Conservation (phyloP, 2,329 filamentous ascomycete species). For the Penicillium freii region DNA sequence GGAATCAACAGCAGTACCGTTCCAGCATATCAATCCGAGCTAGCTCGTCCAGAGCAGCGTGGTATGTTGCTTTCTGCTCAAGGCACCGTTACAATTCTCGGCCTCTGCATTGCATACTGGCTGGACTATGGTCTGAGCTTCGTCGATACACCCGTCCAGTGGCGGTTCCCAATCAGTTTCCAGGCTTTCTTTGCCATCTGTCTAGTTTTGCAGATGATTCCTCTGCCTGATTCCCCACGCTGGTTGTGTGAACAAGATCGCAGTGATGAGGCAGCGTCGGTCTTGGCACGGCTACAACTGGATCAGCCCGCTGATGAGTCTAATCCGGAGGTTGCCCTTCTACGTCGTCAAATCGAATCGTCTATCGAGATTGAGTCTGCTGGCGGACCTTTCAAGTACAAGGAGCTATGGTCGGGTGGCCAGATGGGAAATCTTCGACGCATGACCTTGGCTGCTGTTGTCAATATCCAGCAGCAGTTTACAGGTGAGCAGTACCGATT, state of each 20-base stretch:
- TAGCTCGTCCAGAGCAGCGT: constrained; percentile 21
- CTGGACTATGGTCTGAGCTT: constrained; percentile 42
- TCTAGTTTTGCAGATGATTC: constrained; percentile 35
- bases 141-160: constrained; percentile 35
- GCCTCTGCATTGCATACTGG: constrained; percentile 52
- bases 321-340: constrained; percentile 14
- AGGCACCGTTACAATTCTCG: constrained; percentile 44
- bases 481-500: constrained; percentile 20
- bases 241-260: constrained; percentile 36
- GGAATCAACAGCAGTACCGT: constrained; percentile 25
- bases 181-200: constrained; percentile 43
- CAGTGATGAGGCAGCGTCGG: constrained; percentile 30
- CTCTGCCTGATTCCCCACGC: constrained; percentile 42
- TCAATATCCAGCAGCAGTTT: constrained; percentile 40
- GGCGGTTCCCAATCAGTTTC: constrained; percentile 47
- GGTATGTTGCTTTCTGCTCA: constrained; percentile 22
- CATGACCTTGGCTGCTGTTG: constrained; percentile 34
- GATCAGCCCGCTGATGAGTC: constrained; percentile 19
- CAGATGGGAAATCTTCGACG: constrained; percentile 35
- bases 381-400: constrained; percentile 37
- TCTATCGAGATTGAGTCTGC: constrained; percentile 37
- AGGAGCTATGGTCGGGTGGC: constrained; percentile 36
- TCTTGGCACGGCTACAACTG: constrained; percentile 30
- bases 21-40: constrained; percentile 21
- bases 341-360: constrained; percentile 29